Evolutionary conservation across 805 yeast species (phyloP).

Genomic region (Starmerella riodocensis): DNA sequence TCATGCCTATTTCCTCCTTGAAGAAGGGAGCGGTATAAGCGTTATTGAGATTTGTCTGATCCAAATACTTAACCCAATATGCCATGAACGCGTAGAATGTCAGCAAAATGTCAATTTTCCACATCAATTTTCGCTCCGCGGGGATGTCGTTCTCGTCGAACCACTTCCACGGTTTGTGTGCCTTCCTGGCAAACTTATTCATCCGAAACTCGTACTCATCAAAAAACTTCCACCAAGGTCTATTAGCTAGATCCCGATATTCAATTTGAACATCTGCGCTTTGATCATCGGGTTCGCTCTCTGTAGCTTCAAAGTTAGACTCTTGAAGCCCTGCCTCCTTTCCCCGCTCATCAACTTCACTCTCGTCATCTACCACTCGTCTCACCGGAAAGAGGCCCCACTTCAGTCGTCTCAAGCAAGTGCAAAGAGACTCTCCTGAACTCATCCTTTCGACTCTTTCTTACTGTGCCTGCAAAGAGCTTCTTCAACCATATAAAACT

Average conservation of each 20-base stretch:
- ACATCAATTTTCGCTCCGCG: conserved; percentile 35
- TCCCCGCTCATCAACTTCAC: background rate
- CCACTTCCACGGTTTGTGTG: conserved; percentile 43
- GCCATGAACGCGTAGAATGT: conserved; percentile 43
- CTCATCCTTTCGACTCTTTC: no score
- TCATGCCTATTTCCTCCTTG: conserved; percentile 35
- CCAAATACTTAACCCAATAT: conserved; percentile 58
- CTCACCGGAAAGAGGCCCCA: conserved; percentile 17
- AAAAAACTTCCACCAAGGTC: conserved; percentile 33
- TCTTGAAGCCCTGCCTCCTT: conserved; percentile 1
- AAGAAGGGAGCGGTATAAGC: conserved; percentile 41
- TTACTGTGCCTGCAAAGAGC: background rate
- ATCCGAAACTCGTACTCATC: conserved; percentile 51
- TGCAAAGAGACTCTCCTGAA: background rate
- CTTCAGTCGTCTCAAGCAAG: conserved; percentile 9
- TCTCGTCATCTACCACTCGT: conserved; percentile 15
- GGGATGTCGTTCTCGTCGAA: conserved; percentile 38
- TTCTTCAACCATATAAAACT: background rate
- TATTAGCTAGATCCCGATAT: conserved; percentile 17
- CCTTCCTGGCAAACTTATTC: conserved; percentile 23
- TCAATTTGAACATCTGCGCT: conserved; percentile 5
- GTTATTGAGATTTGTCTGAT: conserved; percentile 44
- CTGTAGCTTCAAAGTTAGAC: conserved; percentile 3
- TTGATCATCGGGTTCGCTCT: background rate
- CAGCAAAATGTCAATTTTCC: conserved; percentile 44